Evolutionary conservation across 495 filamentous ascomycete species (phyloP), one percentile per base, ranked within the genome.

Genomic region (Rostrohypoxylon terebratum): DNA sequence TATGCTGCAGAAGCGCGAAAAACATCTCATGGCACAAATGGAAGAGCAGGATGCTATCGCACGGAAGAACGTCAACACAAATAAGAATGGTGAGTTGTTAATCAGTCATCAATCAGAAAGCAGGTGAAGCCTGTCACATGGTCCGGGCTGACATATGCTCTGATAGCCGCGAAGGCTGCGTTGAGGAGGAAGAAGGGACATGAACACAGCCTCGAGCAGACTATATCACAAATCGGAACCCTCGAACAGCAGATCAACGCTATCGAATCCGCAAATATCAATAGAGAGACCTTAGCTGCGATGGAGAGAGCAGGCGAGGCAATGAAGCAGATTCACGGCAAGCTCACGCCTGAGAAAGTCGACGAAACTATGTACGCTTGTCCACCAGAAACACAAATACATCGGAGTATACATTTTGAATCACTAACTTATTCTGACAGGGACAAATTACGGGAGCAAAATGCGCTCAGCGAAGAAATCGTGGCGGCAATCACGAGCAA

Each of bases 181-280:
- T 86, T 98, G 45, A 90, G 93, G 83, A 90, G 96, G 75, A 99
- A 98, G 88, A 97, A 99, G 89, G 83, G 87, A 69, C 92, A 94
- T 77, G 93, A 97, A 79, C 91, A 93, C 83, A 92, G 93, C 66
- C 88, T 98, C 50, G 92, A 96, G 65, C 93, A 97, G 80, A 98
- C 95, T 8, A 86, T 89, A 36, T 88, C 91, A 36, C 96, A 98
- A 81, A 94, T 97, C 82, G 87, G 88, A 63, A 96, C 95, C 42
- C 86, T 99, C 13, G 96, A 98, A 77, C 92, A 94, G 75, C 94
- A 99, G 78, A 95, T 99, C 76, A 96, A 95, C 78, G 91, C 92
- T 66, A 98, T 99, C 80, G 96, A 99, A 79, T 92, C 94, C 20
- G 96, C 96, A 55, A 99, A 98, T 80, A 97, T 99, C 83, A 99